Evolutionary conservation across 352 stramenopile species (phyloP).

Genomic region (Pythium aquatile): DNA sequence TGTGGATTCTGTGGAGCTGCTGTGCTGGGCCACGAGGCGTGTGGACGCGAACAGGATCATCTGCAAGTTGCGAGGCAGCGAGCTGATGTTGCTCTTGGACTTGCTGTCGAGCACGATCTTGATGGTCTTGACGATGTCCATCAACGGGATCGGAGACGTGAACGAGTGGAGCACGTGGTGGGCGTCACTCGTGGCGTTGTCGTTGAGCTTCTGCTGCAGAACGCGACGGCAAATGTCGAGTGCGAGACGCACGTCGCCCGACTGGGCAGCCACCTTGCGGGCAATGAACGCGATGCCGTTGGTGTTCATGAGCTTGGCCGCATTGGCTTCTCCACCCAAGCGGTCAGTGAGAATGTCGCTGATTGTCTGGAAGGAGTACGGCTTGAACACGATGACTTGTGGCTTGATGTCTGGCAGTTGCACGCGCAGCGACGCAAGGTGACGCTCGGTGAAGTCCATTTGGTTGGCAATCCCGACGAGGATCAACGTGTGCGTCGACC

Average conservation of each 20-base stretch:
- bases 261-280: conserved; percentile 75
- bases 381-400: conserved; percentile 73
- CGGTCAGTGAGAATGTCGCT: conserved; percentile 71
- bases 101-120: conserved; percentile 73
- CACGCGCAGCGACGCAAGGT: conserved; percentile 56
- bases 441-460: conserved; percentile 82
- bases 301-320: conserved; percentile 54
- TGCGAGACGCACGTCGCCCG: conserved; percentile 70
- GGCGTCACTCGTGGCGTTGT: conserved; percentile 22
- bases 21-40: conserved; percentile 31
- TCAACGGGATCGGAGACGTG: conserved; percentile 47
- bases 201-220: conserved; percentile 50
- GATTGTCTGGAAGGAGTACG: conserved; percentile 79
- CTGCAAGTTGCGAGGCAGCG: conserved; percentile 74
- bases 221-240: conserved; percentile 74
- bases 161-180: conserved; percentile 1
- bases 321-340: conserved; percentile 43
- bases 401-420: conserved; percentile 53
- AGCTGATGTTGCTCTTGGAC: conserved; percentile 49
- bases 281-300: conserved; percentile 78
- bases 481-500: conserved; percentile 55
- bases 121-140: conserved; percentile 70
- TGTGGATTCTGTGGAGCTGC: background rate
- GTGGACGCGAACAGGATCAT: conserved; percentile 81
- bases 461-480: conserved; percentile 83